phyloP scores from a whole-genome alignment of 805 yeast species.

The Candida broadrunensis region DNA sequence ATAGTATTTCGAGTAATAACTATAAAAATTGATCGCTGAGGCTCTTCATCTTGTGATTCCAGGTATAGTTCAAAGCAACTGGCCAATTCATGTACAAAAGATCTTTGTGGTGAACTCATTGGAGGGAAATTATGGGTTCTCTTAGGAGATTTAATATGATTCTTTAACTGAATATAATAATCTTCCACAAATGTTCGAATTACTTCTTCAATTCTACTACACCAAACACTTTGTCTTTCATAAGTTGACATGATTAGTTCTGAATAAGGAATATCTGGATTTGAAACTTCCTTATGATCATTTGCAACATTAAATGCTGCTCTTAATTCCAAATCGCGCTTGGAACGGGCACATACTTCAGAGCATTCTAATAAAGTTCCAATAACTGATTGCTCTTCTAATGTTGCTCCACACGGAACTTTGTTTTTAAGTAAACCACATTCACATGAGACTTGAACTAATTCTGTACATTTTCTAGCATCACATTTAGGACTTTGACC shows the following conservation, averaged over 20 bases:
- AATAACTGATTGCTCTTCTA: conserved; percentile 24
- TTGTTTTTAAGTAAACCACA: conserved; percentile 57
- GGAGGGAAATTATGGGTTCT: conserved; percentile 64
- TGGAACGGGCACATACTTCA: conserved; percentile 59
- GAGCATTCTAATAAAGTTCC: conserved; percentile 57
- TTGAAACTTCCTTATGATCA: conserved; percentile 8
- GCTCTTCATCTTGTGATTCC: conserved; percentile 81
- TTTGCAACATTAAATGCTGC: conserved; percentile 50
- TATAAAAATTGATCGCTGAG: conserved; percentile 70
- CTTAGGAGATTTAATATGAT: conserved; percentile 14
- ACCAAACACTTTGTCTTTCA: conserved; percentile 63
- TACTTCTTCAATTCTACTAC: conserved; percentile 56
- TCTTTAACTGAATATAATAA: conserved; percentile 17
- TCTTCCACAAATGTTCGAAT: conserved; percentile 48
- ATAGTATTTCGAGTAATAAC: conserved; percentile 28
- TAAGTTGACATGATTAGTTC: conserved; percentile 47
- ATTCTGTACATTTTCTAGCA: conserved; percentile 47
- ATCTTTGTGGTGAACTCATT: conserved; percentile 67
- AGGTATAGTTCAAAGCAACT: conserved; percentile 55
- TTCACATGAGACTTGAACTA: conserved; percentile 51
- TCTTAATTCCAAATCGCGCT: conserved; percentile 60
- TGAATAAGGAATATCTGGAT: conserved; percentile 34
- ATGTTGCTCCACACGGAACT: conserved; percentile 58
- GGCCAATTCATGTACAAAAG: conserved; percentile 68
- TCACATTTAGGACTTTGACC: conserved; percentile 45